phyloP scores from a whole-genome alignment of 306 rosid species.

The Prunus kanzakura region DNA sequence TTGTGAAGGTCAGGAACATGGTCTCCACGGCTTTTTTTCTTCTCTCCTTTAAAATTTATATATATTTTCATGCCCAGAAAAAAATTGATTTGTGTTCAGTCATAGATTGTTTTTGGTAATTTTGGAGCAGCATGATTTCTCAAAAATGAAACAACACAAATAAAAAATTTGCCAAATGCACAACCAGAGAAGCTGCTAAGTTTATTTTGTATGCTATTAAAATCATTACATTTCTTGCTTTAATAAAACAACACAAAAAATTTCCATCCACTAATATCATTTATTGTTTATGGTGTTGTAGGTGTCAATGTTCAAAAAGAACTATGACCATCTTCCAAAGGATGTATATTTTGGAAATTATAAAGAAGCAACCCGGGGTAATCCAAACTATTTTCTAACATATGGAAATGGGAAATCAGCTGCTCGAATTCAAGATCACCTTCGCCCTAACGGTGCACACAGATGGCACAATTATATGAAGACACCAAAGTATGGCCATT shows the following conservation, averaged over 20 bases:
- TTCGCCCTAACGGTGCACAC: constrained; percentile 98
- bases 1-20: background rate
- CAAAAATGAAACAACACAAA: background rate
- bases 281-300: constrained; percentile 30
- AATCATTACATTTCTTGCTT: background rate
- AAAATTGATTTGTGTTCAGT: background rate
- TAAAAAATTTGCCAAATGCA: background rate
- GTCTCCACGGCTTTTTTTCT: background rate
- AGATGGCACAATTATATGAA: constrained; percentile 99
- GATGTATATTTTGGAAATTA: constrained; percentile 88
- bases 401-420: constrained; percentile 98
- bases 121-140: background rate
- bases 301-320: constrained; percentile 99
- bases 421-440: constrained; percentile 94
- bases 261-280: constrained; percentile 9
- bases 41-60: too few species aligned
- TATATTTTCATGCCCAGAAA: background rate
- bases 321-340: constrained; percentile 92
- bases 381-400: constrained; percentile 92
- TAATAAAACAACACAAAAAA: background rate
- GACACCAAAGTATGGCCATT: constrained; percentile 66
- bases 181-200: background rate
- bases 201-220: background rate
- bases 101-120: background rate
- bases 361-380: constrained; percentile 90